Conservation (phyloP, 768 basidiomycete genomes). For the Amanita exitialis region DNA sequence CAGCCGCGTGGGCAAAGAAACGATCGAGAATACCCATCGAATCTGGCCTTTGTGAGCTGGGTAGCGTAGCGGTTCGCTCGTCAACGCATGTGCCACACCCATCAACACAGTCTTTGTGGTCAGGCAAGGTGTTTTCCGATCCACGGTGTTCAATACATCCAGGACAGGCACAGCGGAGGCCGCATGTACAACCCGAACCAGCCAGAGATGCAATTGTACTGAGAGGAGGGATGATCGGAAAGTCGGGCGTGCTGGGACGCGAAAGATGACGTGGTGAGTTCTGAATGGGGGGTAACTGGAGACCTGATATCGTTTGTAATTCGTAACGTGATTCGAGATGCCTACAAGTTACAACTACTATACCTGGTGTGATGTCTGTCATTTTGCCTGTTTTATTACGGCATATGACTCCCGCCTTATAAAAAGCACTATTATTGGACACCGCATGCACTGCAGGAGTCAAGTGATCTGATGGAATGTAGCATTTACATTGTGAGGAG, state of each 20-base stretch:
- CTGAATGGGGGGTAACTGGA: slow-evolving; percentile 42
- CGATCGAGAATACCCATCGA: slow-evolving; percentile 36
- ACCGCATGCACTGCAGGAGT: slow-evolving; percentile 8
- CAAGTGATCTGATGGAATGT: slow-evolving; percentile 5
- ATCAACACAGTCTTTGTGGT: slow-evolving; percentile 37
- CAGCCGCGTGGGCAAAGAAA: slow-evolving; percentile 61
- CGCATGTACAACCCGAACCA: slow-evolving; percentile 66
- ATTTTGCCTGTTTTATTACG: slow-evolving; percentile 10
- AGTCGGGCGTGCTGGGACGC: slow-evolving; percentile 28
- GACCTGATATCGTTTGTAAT: slow-evolving; percentile 16
- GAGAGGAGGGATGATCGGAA: slow-evolving; percentile 51
- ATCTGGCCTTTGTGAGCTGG: slow-evolving; percentile 4
- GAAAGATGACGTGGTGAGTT: slow-evolving; percentile 16
- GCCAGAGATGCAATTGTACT: slow-evolving; percentile 48
- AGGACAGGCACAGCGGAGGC: slow-evolving; percentile 58
- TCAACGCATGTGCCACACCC: slow-evolving; percentile 61
- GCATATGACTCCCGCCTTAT: slow-evolving; percentile 26
- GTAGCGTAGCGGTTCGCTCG: slow-evolving; percentile 19
- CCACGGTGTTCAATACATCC: slow-evolving; percentile 69
- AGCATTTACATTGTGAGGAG: slow-evolving; percentile 35
- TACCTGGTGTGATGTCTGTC: not conserved
- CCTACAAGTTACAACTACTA: not conserved
- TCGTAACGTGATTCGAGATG: not conserved
- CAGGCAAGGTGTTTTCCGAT: slow-evolving; percentile 29
- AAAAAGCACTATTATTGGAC: slow-evolving; percentile 19